Conservation (phyloP, 2,329 filamentous ascomycete genomes). For the Aureobasidium subglaciale region DNA sequence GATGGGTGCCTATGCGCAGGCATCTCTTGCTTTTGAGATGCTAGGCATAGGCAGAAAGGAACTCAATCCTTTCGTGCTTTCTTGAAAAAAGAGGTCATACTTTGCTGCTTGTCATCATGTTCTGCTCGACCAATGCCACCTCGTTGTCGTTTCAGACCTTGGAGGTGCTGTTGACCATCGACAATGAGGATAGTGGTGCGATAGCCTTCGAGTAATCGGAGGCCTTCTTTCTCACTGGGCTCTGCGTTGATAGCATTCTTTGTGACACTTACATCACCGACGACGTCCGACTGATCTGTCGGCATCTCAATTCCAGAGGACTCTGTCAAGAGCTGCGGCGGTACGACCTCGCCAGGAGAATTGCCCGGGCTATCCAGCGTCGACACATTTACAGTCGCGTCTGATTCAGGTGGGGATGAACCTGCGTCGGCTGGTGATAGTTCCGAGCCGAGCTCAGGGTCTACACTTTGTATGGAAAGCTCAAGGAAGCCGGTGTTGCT, state of each 20-base stretch:
- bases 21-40: neutral
- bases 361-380: neutral
- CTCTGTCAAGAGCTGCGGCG: neutral
- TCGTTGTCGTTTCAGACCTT: slow-evolving; percentile 67
- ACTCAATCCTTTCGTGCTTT: slow-evolving; percentile 40
- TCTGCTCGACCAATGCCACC: slow-evolving; percentile 74
- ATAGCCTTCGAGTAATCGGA: slow-evolving; percentile 30
- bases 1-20: neutral
- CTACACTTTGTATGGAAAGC: neutral
- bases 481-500: slow-evolving; percentile 60
- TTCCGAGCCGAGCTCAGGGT: neutral
- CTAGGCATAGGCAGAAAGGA: neutral
- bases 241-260: neutral
- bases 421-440: neutral
- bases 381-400: neutral
- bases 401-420: neutral
- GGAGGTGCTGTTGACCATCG: slow-evolving; percentile 66
- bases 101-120: slow-evolving; percentile 69
- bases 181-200: slow-evolving; percentile 50
- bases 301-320: neutral
- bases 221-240: neutral
- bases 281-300: neutral
- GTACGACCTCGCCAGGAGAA: neutral
- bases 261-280: slow-evolving; percentile 9
- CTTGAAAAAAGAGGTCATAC: slow-evolving; percentile 71